Evolutionary conservation across 2,329 filamentous ascomycete genomes (phyloP).

Genomic region (Clonostachys chloroleuca): DNA sequence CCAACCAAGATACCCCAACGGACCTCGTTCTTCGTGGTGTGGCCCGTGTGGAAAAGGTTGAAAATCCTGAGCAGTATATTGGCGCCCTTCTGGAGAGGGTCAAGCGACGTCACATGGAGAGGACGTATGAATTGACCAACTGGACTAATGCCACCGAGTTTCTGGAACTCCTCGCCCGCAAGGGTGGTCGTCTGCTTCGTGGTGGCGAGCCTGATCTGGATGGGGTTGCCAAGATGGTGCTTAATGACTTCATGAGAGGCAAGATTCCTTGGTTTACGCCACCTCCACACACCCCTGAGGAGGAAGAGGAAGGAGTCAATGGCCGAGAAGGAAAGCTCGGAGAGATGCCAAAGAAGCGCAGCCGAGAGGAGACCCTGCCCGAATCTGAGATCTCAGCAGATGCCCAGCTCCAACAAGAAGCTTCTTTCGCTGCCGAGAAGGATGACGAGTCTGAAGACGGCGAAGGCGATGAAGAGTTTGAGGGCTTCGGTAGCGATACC

Average conservation of each 20-base stretch:
- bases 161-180: constrained; percentile 80
- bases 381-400: constrained; percentile 20
- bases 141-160: constrained; percentile 78
- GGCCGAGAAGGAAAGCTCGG: constrained; percentile 76
- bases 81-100: constrained; percentile 75
- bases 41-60: constrained; percentile 91
- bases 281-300: constrained; percentile 57
- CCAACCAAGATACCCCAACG: constrained; percentile 74
- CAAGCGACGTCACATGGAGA: constrained; percentile 82
- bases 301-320: constrained; percentile 45
- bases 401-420: constrained; percentile 12
- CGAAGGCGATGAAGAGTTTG: constrained; percentile 28
- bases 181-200: constrained; percentile 79
- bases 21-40: constrained; percentile 89
- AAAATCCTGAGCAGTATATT: constrained; percentile 95
- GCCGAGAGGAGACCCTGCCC: no score
- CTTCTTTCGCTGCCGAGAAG: constrained; percentile 15
- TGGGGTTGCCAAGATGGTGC: constrained; percentile 91
- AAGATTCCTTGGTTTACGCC: constrained; percentile 96
- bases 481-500: constrained; percentile 27
- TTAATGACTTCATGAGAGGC: constrained; percentile 93
- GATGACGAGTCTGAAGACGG: constrained; percentile 26
- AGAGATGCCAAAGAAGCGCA: constrained; percentile 83
- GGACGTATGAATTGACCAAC: constrained; percentile 84
- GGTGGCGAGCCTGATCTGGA: constrained; percentile 95